Evolutionary conservation across 306 rosid genomes (phyloP).

Genomic region (Astragalus membranaceus): DNA sequence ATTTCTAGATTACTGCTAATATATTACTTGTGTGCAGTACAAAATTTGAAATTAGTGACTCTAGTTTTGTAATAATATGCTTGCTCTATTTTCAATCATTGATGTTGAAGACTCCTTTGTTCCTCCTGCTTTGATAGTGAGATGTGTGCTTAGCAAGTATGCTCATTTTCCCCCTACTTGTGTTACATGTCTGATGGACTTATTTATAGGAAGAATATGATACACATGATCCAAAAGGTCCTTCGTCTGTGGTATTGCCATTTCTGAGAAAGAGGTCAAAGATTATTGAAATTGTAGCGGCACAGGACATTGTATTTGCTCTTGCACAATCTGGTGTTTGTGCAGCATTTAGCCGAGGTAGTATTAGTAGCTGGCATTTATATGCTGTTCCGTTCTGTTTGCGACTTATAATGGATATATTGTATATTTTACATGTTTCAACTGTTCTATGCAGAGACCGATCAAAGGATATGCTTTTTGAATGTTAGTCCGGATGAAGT

Average conservation of each 20-base stretch:
- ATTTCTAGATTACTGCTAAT: neutral
- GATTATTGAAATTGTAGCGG: conserved; percentile 57
- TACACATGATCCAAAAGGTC: conserved; percentile 60
- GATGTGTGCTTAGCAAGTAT: neutral
- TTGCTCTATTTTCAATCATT: neutral
- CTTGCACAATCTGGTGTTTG: conserved; percentile 65
- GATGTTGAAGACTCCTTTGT: neutral
- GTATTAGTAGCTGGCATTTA: neutral
- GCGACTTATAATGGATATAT: conserved; percentile 13
- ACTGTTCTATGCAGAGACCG: conserved; percentile 65
- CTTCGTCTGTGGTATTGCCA: conserved; percentile 38
- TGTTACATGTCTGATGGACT: neutral
- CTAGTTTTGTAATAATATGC: neutral
- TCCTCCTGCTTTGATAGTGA: conserved; percentile 1
- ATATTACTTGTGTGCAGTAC: neutral
- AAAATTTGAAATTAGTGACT: neutral
- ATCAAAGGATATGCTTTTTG: conserved; percentile 90
- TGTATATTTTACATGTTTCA: conserved; percentile 7
- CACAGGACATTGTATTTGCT: conserved; percentile 57
- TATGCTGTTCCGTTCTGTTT: neutral
- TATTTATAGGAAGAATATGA: conserved; percentile 54
- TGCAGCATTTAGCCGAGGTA: conserved; percentile 64
- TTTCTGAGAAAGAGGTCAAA: conserved; percentile 53
- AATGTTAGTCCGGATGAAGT: conserved; percentile 98
- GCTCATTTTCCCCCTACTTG: neutral